Base-by-base conservation (phyloP, 495 filamentous ascomycete species). In the Opeltia flavorubescens region DNA sequence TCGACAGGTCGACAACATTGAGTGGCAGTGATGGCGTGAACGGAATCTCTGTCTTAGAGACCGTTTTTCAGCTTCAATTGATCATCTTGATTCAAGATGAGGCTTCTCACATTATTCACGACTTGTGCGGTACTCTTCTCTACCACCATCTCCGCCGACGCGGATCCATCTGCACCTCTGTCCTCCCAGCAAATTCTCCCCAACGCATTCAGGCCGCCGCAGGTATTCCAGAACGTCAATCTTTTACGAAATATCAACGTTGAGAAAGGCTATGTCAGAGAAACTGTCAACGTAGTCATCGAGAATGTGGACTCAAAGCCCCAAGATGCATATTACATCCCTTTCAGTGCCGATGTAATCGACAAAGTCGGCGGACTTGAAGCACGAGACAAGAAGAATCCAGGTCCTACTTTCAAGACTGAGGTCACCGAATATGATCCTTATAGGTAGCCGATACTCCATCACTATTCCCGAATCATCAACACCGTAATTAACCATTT, bases 151-250 rank as follows among this genome's bases (percentile, higher is more conserved):
- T 25, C 54, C 23, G 65, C 65, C 31, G 65, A 68, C 29, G 47
- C 59, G 25, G 65, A 61, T 51, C 29, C 59, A 3, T 46, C 44
- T 11, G 44, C 40, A 25, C 63, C 68, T 15, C 58, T 66, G 38
- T 55, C 59, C n/a, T 71, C 70, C 17, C 67, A 61, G 53, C 61
- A 72, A 49, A 67, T 72, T 51, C 75, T 88, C 15, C 75, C 82
- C 24, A 60, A 69, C 56, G 76, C 73, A 41, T 95, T 95, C 71
- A 87, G 76, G 64, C 89, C 89, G 30, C 79, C 87, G 12, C 83
- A 83, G 59, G 83, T 85, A 36, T 98, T 93, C 66, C 84, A 86
- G 63, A 94, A 96, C 63, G 71, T 74, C 53, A 96, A 96, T 63
- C 61, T 95, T 21, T 78, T 96, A 45, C 84, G 94, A 49, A 81